A percentile compares a stretch with the other conserved stretches of the same genome.
Conservation (phyloP, 2,329 filamentous ascomycete genomes). For the Exophiala spinifera region DNA sequence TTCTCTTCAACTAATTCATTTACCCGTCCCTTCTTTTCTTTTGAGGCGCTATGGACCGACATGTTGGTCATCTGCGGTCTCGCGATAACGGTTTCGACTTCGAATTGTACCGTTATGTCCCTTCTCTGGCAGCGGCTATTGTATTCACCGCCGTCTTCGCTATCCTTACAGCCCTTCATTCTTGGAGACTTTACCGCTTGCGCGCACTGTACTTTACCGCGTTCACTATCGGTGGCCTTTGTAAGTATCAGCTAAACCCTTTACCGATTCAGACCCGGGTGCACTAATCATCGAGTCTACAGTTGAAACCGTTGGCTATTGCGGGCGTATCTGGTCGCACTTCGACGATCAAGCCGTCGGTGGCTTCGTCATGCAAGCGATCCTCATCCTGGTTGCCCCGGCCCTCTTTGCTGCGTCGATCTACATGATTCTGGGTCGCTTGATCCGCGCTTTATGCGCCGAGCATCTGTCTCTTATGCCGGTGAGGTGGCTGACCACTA, state of each 20-base stretch:
- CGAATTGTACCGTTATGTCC: not conserved
- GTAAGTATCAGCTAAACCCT: no score
- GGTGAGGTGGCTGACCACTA: constrained; percentile 36
- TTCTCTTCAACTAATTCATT: no score
- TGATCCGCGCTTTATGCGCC: constrained; percentile 37
- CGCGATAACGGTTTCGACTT: no score
- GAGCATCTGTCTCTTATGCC: constrained; percentile 38
- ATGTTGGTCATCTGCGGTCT: no score
- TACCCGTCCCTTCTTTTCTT: no score
- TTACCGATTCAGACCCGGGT: no score
- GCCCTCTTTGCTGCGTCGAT: constrained; percentile 41
- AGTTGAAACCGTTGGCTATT: not conserved
- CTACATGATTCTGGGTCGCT: constrained; percentile 42
- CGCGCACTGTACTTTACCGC: not conserved
- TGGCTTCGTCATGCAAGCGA: not conserved
- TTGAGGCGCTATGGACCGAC: no score
- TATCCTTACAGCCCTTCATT: not conserved
- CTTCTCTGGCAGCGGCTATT: not conserved
- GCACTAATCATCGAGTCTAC: no score
- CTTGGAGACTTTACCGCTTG: not conserved
- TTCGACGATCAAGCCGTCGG: not conserved
- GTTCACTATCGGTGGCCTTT: not conserved
- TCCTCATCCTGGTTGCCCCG: constrained; percentile 40
- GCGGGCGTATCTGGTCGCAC: no score
- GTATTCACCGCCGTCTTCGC: not conserved